Conservation (phyloP, 495 filamentous ascomycete genomes). For the Ascobolus immersus region DNA sequence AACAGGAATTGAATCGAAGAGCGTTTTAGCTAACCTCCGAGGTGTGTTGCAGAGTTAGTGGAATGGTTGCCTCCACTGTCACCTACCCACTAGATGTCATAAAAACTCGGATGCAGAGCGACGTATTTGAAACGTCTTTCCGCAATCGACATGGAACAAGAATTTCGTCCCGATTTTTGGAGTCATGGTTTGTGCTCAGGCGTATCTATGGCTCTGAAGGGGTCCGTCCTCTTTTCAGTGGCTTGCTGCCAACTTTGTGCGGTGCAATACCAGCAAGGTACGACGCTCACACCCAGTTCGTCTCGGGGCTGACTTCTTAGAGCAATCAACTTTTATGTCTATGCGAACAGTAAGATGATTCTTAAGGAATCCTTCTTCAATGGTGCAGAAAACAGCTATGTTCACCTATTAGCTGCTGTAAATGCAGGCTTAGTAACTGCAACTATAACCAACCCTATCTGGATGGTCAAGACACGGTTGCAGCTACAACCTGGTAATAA, state of each 20-base stretch:
- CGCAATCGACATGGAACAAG: no score
- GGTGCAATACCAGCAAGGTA: slow-evolving; percentile 61
- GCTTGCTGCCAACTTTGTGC: slow-evolving; percentile 62
- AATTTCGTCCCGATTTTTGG: no score
- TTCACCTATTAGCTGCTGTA: slow-evolving; percentile 49
- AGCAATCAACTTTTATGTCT: slow-evolving; percentile 70
- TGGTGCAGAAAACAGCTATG: slow-evolving; percentile 35
- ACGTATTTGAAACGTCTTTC: no score
- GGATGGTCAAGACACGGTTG: slow-evolving; percentile 71
- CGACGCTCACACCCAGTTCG: no score
- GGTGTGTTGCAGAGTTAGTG: slow-evolving; percentile 35
- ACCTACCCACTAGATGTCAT: slow-evolving; percentile 77
- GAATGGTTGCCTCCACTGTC: slow-evolving; percentile 64
- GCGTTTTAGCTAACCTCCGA: slow-evolving; percentile 3
- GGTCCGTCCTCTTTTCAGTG: slow-evolving; percentile 65
- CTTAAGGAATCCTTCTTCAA: slow-evolving; percentile 38
- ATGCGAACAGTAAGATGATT: slow-evolving; percentile 65
- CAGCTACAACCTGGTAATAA: slow-evolving; percentile 39
- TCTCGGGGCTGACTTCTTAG: no score
- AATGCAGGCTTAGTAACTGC: slow-evolving; percentile 53
- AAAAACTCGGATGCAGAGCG: slow-evolving; percentile 70
- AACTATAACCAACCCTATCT: slow-evolving; percentile 77
- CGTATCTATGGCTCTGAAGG: slow-evolving; percentile 56
- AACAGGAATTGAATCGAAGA: neutral
- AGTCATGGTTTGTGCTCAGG: neutral